phyloP scores from a whole-genome alignment of 495 filamentous ascomycete species.

The Letharia columbiana region DNA sequence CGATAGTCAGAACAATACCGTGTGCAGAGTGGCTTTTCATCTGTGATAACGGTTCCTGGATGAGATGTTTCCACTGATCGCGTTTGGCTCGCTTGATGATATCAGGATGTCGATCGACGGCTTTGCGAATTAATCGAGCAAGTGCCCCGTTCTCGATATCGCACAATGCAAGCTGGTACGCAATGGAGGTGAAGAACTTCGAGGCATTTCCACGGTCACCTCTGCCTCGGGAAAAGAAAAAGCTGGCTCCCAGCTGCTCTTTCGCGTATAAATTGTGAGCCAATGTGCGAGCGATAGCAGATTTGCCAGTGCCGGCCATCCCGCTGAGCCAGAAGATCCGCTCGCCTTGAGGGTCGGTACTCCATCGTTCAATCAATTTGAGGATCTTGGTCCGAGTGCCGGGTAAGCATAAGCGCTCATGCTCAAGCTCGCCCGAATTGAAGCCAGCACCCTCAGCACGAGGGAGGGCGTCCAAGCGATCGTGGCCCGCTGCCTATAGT shows the following conservation, averaged over 20 bases:
- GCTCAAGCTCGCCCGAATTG: no score
- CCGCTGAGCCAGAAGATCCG: slow-evolving; percentile 37
- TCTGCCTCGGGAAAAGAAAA: slow-evolving; percentile 46
- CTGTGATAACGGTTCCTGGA: neutral
- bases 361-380: no score
- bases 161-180: slow-evolving; percentile 21
- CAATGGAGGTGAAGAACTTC: slow-evolving; percentile 40
- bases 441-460: no score
- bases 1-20: slow-evolving; percentile 1
- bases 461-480: no score
- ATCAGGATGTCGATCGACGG: no score
- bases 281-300: slow-evolving; percentile 32
- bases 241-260: slow-evolving; percentile 31
- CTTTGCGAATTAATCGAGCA: no score
- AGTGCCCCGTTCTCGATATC: no score
- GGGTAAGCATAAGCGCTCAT: no score
- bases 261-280: slow-evolving; percentile 21
- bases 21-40: neutral
- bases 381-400: no score
- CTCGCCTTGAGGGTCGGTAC: no score
- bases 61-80: neutral
- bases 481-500: no score
- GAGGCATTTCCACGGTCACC: slow-evolving; percentile 35
- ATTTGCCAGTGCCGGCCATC: slow-evolving; percentile 39
- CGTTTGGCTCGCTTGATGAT: no score